Conservation (phyloP, 1,139 yeast genomes). For the Debaryomycetaceae sp. region DNA sequence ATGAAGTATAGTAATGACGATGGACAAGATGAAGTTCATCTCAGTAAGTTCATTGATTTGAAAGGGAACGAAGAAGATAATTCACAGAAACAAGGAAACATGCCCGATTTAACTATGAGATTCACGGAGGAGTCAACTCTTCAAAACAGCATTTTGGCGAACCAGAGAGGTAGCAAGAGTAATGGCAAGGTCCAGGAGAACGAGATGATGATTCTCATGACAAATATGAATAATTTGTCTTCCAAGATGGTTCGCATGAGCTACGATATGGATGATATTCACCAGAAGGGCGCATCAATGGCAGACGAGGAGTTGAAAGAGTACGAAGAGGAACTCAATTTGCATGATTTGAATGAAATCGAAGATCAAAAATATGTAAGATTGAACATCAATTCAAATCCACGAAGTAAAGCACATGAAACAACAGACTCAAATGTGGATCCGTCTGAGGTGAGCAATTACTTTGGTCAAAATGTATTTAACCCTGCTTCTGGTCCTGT, state of each 20-base stretch:
- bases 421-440: constrained; percentile 1
- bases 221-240: constrained; percentile 86
- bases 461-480: constrained; percentile 22
- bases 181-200: constrained; percentile 42
- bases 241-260: constrained; percentile 71
- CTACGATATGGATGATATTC: constrained; percentile 7
- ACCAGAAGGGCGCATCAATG: constrained; percentile 14
- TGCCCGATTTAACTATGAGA: constrained; percentile 89
- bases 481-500: constrained; percentile 11
- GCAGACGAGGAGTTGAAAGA: constrained; percentile 31
- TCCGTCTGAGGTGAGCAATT: constrained; percentile 18
- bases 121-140: constrained; percentile 44
- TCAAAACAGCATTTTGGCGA: constrained; percentile 4
- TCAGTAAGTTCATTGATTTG: constrained; percentile 66
- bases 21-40: constrained; percentile 20
- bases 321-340: constrained; percentile 49
- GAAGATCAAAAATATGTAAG: constrained; percentile 53
- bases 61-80: constrained; percentile 81
- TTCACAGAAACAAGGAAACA: constrained; percentile 71
- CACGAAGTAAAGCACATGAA: constrained; percentile 8
- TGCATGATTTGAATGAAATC: constrained; percentile 59
- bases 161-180: constrained; percentile 20
- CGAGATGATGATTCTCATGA: constrained; percentile 69
- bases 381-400: constrained; percentile 46
- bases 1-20: constrained; percentile 9